Base-by-base conservation (phyloP, 139 green algal genomes). In the Chlamydomonas incerta region DNA sequence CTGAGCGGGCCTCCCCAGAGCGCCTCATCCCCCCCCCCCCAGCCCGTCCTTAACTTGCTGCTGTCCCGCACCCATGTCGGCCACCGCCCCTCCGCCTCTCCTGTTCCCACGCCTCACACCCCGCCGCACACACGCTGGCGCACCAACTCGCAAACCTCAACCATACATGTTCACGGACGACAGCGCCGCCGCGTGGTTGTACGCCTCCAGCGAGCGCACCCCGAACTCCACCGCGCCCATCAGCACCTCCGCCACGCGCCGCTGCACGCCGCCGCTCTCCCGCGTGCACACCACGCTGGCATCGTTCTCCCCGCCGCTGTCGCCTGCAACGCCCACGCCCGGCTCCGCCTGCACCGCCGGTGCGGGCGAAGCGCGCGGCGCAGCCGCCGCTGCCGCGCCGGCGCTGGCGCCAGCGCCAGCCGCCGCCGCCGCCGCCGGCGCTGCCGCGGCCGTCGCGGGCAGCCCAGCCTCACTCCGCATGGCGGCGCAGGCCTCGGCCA, bases 221-320 rank as follows among this genome's bases (percentile, higher is more conserved):
- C 68, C 80, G 21, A 86, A 72, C 80, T 86, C 80, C 24, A 86
- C 5, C 26, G 15, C 35, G 21, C 52, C 52, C 50, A 86, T 3
- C 34, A 86, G 69, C 80, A 63, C 80, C 80, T 80, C 68, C 52
- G 80, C 80, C 68, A 79, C 80, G 2, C 80, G 68, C 33, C 68
- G 68, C 80, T 79, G 68, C 68, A 79, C 80, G 10, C 80, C 80
- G 34, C 68, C 80, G 2, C 65, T 41, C 67, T 85, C 79, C 11
- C 65, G 65, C 79, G 79, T 85, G 33, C 66, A 76, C 50, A 85
- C 50, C 66, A 63, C 17, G 31, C 66, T 76, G 47, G 3, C 62
- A 47, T 85, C 79, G 46, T 75, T 37, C 65, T 85, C 79, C 0
- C 65, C 47, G 11, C 28, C 76, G 9, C 41, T 50, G 41, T 50